These are phyloP conservation scores for Cupressus sempervirens DNA, from an alignment of 75 land plant species.

Conservation along the genomic window DNA sequence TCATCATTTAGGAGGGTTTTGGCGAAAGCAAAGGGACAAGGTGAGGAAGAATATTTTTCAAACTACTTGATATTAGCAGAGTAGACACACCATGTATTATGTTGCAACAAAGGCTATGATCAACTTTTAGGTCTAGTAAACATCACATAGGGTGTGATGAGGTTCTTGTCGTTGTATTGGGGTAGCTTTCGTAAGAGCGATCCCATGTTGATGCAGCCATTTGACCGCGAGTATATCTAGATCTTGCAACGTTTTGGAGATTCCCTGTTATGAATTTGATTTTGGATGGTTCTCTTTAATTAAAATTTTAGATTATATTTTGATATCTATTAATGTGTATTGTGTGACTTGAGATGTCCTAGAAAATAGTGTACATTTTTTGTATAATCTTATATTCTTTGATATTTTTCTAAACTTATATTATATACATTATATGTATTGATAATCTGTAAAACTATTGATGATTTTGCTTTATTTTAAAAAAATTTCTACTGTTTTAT, in stretches of 20 bases:
- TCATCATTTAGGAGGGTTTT: conserved; percentile 73
- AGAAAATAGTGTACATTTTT: no score
- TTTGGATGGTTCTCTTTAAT: no score
- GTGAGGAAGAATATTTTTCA: conserved; percentile 18
- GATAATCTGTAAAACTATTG: no score
- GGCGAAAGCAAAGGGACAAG: conserved; percentile 60
- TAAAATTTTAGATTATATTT: no score
- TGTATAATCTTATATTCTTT: no score
- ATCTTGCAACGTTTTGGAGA: conserved; percentile 89
- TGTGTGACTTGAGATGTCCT: no score
- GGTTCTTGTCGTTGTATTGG: conserved; percentile 25
- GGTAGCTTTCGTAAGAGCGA: conserved; percentile 31
- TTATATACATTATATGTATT: no score
- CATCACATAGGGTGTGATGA: conserved; percentile 19
- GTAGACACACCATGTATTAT: not conserved
- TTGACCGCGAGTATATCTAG: conserved; percentile 61
- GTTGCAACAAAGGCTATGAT: not conserved
- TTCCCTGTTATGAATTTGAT: no score
- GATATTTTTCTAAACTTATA: no score
- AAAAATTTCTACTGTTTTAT: no score
- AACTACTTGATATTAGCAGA: not conserved
- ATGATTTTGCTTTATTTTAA: no score
- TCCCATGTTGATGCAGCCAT: conserved; percentile 62
- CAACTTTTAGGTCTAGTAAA: conserved; percentile 15
- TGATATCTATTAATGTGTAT: no score